Percentiles rank a stretch among this genome's conserved stretches.
phyloP scores from a whole-genome alignment of 1,284 basidiomycete species.

The Apiotrichum akiyoshidainum region DNA sequence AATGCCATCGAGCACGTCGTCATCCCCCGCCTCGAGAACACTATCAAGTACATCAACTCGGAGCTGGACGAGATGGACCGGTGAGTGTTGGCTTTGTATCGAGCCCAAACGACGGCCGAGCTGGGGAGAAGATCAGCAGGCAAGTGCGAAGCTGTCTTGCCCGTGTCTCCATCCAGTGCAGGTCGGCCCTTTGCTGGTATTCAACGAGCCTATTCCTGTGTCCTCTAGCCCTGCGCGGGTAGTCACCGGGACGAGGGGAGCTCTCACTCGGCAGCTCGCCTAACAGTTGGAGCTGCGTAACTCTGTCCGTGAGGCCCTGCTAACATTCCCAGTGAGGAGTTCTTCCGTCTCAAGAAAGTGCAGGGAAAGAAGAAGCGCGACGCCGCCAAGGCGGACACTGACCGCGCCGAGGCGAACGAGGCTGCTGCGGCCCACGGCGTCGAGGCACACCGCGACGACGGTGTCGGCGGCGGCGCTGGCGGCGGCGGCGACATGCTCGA shows the following conservation, averaged over 20 bases:
- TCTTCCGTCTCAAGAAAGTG: constrained; percentile 94
- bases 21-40: constrained; percentile 93
- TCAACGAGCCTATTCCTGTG: too few species aligned
- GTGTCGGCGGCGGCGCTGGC: constrained; percentile 44
- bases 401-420: constrained; percentile 31
- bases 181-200: too few species aligned
- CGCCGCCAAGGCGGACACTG: constrained; percentile 35
- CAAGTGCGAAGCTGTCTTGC: neutral
- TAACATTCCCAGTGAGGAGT: constrained; percentile 63
- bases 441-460: constrained; percentile 47
- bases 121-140: too few species aligned
- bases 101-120: too few species aligned
- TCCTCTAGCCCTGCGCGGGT: too few species aligned
- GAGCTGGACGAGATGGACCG: constrained; percentile 96
- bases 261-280: too few species aligned
- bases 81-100: constrained; percentile 16
- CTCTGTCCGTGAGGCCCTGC: neutral
- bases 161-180: neutral
- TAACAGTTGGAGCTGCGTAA: too few species aligned
- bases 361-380: constrained; percentile 96
- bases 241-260: too few species aligned
- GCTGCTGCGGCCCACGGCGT: constrained; percentile 42
- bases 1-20: constrained; percentile 99
- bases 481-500: constrained; percentile 64
- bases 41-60: constrained; percentile 95